These are phyloP conservation scores for Cyathus striatus DNA, from an alignment of 768 basidiomycete genomes.

Conservation along the genomic window DNA sequence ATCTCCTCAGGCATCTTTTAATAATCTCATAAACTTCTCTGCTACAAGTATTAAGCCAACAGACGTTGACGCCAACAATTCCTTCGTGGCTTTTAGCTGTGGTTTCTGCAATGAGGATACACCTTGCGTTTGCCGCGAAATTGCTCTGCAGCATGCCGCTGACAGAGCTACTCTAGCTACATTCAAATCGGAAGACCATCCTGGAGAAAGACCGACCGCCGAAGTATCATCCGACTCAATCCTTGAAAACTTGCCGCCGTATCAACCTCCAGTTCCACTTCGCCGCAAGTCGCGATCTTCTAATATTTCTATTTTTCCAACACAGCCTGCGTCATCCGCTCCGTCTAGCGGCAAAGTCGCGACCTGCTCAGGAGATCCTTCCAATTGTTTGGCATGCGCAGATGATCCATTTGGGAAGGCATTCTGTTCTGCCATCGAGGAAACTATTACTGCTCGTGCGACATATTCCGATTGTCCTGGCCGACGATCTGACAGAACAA, in stretches of 20 bases:
- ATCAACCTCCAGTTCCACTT: constrained; percentile 78
- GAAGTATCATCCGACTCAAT: constrained; percentile 32
- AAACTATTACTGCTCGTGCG: constrained; percentile 46
- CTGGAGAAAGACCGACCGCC: neutral
- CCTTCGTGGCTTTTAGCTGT: constrained; percentile 54
- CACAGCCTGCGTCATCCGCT: constrained; percentile 21
- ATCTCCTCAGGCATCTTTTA: constrained; percentile 14
- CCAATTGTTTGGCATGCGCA: constrained; percentile 80
- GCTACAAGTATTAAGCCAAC: constrained; percentile 19
- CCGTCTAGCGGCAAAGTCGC: constrained; percentile 15
- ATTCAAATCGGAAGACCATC: constrained; percentile 14
- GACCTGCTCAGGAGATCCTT: constrained; percentile 81
- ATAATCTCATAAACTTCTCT: constrained; percentile 25
- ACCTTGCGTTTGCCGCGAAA: constrained; percentile 75
- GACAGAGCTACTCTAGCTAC: constrained; percentile 9
- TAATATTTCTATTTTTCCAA: constrained; percentile 51
- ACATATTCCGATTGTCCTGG: constrained; percentile 57
- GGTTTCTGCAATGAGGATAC: constrained; percentile 70
- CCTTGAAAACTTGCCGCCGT: constrained; percentile 72
- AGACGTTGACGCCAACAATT: constrained; percentile 14
- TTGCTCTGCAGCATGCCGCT: constrained; percentile 43
- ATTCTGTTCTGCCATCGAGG: constrained; percentile 74
- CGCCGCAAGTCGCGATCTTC: constrained; percentile 37
- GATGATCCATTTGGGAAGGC: constrained; percentile 85
- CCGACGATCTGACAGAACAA: constrained; percentile 9